Conservation (phyloP, 768 basidiomycete genomes). For the Xerocomellus amylosporus region DNA sequence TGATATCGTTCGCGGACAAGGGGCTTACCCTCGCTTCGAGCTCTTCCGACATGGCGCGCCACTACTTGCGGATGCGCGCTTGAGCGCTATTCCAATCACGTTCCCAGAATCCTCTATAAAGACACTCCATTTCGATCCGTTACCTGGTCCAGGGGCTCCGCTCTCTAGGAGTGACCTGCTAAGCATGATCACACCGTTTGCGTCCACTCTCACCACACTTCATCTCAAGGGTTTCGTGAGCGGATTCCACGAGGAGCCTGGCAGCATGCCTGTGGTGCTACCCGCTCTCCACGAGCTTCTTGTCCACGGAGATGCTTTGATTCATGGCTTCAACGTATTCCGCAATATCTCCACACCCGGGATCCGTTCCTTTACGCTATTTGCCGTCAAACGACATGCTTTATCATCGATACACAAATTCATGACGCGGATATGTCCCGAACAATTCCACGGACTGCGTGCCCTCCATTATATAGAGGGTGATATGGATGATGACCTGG, state of each 20-base stretch:
- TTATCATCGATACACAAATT: conserved; percentile 36
- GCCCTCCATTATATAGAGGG: conserved; percentile 35
- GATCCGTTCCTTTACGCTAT: conserved; percentile 25
- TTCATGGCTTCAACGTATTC: conserved; percentile 35
- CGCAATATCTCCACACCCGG: conserved; percentile 34
- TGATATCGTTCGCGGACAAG: conserved; percentile 24
- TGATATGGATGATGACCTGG: conserved; percentile 34
- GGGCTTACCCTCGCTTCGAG: conserved; percentile 27
- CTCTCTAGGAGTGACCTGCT: conserved; percentile 28
- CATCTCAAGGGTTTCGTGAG: conserved; percentile 35
- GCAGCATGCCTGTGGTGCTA: conserved; percentile 31
- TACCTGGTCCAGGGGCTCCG: conserved; percentile 29
- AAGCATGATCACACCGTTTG: conserved; percentile 29
- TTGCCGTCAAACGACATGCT: conserved; percentile 27
- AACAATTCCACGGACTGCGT: conserved; percentile 32
- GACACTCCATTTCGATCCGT: conserved; percentile 36
- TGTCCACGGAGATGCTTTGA: conserved; percentile 31
- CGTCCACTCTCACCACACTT: conserved; percentile 28
- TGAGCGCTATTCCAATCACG: conserved; percentile 34
- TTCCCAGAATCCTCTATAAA: conserved; percentile 27
- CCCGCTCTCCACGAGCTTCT: conserved; percentile 30
- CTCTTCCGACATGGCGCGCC: conserved; percentile 35
- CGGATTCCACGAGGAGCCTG: conserved; percentile 32
- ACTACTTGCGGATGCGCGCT: conserved; percentile 29
- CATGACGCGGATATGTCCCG: conserved; percentile 34